Conservation (phyloP, 768 basidiomycete species). For the Sistotremastrum suecicum region DNA sequence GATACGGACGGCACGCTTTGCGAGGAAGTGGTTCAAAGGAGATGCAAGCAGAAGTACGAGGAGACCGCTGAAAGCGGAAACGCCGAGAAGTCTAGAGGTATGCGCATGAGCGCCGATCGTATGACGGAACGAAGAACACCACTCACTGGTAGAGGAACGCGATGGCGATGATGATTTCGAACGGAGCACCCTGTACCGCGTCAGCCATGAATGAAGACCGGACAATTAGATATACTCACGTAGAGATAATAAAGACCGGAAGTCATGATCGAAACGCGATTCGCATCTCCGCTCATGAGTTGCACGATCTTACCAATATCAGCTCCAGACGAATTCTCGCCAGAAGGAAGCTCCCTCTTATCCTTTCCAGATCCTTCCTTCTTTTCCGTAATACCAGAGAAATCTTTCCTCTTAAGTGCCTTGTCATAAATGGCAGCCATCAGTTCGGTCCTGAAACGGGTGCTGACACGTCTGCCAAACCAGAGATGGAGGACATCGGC, state of each 20-base stretch:
- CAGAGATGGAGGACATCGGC: conserved; percentile 66
- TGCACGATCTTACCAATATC: conserved; percentile 86
- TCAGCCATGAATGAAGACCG: conserved; percentile 6
- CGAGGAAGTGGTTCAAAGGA: conserved; percentile 58
- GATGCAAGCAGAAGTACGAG: conserved; percentile 48
- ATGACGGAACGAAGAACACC: conserved; percentile 1
- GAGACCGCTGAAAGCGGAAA: conserved; percentile 66
- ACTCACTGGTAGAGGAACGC: conserved; percentile 63
- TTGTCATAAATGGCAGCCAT: conserved; percentile 87
- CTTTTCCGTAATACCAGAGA: conserved; percentile 58
- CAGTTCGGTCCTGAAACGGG: conserved; percentile 61
- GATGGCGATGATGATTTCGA: conserved; percentile 63
- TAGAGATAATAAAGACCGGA: conserved; percentile 55
- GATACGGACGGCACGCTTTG: conserved; percentile 44
- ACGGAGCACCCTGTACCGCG: conserved; percentile 32
- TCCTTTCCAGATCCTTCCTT: conserved; percentile 13
- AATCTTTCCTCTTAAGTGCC: conserved; percentile 69
- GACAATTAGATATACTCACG: conserved; percentile 27
- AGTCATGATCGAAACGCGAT: conserved; percentile 38
- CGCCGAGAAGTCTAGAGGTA: conserved; percentile 38
- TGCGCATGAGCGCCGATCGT: background rate
- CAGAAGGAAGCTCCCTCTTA: conserved; percentile 8
- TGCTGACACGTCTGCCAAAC: conserved; percentile 63
- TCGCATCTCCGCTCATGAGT: conserved; percentile 72
- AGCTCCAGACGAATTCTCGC: conserved; percentile 59